These are phyloP conservation scores for Podaxis sp. DNA, from an alignment of 768 basidiomycete species.

Conservation along the genomic window DNA sequence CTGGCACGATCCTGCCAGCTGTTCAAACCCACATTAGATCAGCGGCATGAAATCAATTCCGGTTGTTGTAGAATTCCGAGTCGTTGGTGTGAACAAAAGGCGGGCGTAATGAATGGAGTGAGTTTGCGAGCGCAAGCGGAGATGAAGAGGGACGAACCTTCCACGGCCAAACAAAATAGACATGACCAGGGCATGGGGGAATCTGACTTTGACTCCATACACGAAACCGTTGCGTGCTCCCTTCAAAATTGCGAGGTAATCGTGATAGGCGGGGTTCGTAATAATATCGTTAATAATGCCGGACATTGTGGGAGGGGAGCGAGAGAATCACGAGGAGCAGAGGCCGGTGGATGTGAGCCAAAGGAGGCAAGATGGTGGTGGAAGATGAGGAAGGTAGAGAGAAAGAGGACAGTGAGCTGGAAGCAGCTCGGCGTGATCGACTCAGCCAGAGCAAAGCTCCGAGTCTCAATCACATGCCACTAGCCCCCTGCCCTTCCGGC, in stretches of 20 bases:
- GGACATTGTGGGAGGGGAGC: constrained; percentile 5
- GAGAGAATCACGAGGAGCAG: constrained; percentile 7
- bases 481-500: background rate
- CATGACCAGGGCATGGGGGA: constrained; percentile 97
- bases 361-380: constrained; percentile 4
- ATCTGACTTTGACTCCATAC: constrained; percentile 88
- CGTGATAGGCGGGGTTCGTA: constrained; percentile 77
- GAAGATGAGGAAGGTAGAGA: constrained; percentile 8
- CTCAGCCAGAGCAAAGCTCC: constrained; percentile 5
- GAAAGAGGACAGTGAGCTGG: constrained; percentile 17
- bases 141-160: constrained; percentile 57
- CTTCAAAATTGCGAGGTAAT: constrained; percentile 90
- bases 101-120: constrained; percentile 7
- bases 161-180: constrained; percentile 90
- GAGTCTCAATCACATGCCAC: constrained; percentile 22
- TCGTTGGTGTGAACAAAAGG: background rate
- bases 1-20: constrained; percentile 73
- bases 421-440: constrained; percentile 7
- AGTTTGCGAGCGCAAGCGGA: constrained; percentile 7
- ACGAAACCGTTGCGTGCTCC: constrained; percentile 90
- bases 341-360: constrained; percentile 4
- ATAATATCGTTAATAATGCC: constrained; percentile 45
- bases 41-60: background rate
- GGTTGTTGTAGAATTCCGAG: background rate
- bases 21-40: background rate